These are phyloP conservation scores for Aspergillus carlsbadensis DNA, from an alignment of 495 filamentous ascomycete genomes.

Conservation along the genomic window DNA sequence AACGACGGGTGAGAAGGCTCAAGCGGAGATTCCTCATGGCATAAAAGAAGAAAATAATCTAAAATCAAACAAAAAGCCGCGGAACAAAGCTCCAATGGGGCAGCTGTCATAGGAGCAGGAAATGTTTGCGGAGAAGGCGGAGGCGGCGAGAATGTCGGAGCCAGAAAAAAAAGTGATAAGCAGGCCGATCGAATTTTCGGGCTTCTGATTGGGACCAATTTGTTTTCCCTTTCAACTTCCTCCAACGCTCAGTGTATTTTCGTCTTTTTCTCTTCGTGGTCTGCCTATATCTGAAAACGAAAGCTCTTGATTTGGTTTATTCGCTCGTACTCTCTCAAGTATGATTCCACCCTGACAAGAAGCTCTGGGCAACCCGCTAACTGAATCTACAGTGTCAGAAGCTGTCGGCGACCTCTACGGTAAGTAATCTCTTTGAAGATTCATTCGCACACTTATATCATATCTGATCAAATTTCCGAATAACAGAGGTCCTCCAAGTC, in stretches of 20 bases:
- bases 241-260: not conserved
- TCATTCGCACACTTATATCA: slow-evolving; percentile 3
- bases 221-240: not conserved
- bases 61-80: not conserved
- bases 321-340: not conserved
- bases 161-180: slow-evolving; percentile 20
- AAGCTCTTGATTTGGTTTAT: not conserved
- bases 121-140: slow-evolving; percentile 26
- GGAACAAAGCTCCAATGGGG: not conserved
- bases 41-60: not conserved
- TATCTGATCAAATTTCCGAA: slow-evolving; percentile 8
- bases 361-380: slow-evolving; percentile 13
- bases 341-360: not conserved
- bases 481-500: slow-evolving; percentile 73
- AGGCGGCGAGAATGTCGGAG: slow-evolving; percentile 30
- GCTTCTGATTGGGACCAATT: slow-evolving; percentile 2
- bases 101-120: not conserved
- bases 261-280: not conserved
- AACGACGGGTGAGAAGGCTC: slow-evolving; percentile 33
- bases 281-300: not conserved
- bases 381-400: slow-evolving; percentile 33
- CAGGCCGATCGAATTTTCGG: slow-evolving; percentile 18
- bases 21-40: slow-evolving; percentile 28
- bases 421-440: slow-evolving; percentile 18
- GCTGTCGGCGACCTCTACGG: slow-evolving; percentile 48